phyloP scores from a whole-genome alignment of 768 basidiomycete genomes.

The Boletellus ananas region DNA sequence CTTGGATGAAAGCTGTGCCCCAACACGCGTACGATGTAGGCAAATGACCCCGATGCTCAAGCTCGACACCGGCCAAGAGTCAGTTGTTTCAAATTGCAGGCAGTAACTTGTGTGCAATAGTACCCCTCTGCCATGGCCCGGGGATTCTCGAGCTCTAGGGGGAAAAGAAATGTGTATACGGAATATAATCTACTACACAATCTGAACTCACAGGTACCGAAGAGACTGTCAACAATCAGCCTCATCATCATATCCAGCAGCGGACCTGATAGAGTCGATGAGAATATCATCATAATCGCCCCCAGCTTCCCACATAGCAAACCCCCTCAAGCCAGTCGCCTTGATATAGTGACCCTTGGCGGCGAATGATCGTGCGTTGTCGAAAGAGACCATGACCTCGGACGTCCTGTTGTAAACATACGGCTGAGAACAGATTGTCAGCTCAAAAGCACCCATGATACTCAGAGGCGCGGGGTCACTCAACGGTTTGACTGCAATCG shows the following conservation, averaged over 20 bases:
- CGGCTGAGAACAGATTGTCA: conserved; percentile 42
- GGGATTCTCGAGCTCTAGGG: too few relatives aligned
- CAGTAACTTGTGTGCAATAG: too few relatives aligned
- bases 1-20: too few relatives aligned
- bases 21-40: too few relatives aligned
- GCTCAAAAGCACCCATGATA: background rate
- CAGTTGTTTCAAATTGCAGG: too few relatives aligned
- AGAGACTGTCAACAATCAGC: too few relatives aligned
- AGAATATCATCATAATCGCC: conserved; percentile 62
- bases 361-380: conserved; percentile 54
- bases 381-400: conserved; percentile 61
- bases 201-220: too few relatives aligned
- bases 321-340: conserved; percentile 52
- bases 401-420: conserved; percentile 58
- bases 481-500: conserved; percentile 68
- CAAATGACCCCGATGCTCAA: too few relatives aligned
- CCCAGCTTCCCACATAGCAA: conserved; percentile 69
- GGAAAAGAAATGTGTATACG: too few relatives aligned
- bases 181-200: too few relatives aligned
- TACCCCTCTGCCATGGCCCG: too few relatives aligned
- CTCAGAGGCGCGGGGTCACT: conserved; percentile 16
- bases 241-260: conserved; percentile 5
- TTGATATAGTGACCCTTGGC: conserved; percentile 62
- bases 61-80: too few relatives aligned
- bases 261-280: conserved; percentile 48